Conservation (phyloP, 129 eudicot species). For the Ambrosia trifida region DNA sequence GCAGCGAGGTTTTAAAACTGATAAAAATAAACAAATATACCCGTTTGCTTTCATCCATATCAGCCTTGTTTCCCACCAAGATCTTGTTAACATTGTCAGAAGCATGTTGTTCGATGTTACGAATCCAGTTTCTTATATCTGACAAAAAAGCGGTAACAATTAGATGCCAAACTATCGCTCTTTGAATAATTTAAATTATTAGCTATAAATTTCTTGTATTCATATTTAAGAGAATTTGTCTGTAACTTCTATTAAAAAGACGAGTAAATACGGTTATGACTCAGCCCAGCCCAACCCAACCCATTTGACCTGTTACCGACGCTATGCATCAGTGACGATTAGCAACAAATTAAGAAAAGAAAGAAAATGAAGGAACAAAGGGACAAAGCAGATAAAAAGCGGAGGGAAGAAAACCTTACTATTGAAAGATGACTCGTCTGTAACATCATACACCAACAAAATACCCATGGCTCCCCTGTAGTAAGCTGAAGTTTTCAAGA, state of each 20-base stretch:
- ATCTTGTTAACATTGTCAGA: conserved; percentile 65
- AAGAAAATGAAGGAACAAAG: neutral
- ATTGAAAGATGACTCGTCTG: conserved; percentile 83
- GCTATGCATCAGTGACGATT: neutral
- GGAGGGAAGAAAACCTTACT: conserved; percentile 56
- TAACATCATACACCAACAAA: conserved; percentile 81
- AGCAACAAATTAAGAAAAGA: neutral
- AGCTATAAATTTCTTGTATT: neutral
- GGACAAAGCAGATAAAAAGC: neutral
- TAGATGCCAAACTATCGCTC: neutral
- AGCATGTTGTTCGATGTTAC: conserved; percentile 65
- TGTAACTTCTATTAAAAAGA: too few species aligned
- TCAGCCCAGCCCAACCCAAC: neutral
- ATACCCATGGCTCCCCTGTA: conserved; percentile 95
- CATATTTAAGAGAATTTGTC: too few species aligned
- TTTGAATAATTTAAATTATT: neutral
- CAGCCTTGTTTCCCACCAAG: conserved; percentile 58
- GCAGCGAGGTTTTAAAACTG: neutral
- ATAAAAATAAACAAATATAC: conserved; percentile 14
- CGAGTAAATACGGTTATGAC: neutral
- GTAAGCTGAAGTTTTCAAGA: conserved; percentile 49
- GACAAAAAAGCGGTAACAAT: neutral
- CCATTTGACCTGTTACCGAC: neutral
- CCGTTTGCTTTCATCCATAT: conserved; percentile 70
- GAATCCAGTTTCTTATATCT: conserved; percentile 67